Base-by-base conservation (phyloP, 208 protist species). In the Ichthyophonus hoferi region DNA sequence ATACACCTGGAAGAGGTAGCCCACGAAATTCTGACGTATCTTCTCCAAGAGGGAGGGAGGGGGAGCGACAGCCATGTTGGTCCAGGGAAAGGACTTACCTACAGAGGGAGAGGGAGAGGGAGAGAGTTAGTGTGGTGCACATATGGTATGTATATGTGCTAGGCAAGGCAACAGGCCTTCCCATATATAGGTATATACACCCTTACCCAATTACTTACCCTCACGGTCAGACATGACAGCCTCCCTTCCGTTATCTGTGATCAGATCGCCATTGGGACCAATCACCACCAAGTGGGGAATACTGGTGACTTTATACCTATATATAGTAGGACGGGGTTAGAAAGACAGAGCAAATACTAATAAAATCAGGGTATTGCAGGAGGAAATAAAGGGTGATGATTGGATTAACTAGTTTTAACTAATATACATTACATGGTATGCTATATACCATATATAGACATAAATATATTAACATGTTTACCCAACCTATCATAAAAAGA, bases 261-360 rank as follows among this genome's bases (percentile, higher is more conserved):
- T 1, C 31, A 35, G 1, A 35, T 2, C 12, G 38, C 33, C 2
- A 2, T 76, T 17, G n/a, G 1, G 38, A 2, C 35, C 88, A 79
- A 87, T 87, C 42, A 41, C 67, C 87, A 77, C 90, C 90, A 2
- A 67, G 33, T 3, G 41, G 78, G 88, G 79, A 88, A 83, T 83
- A 41, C 79, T 24, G 14, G 7, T 7, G 14, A 83, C 79, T 17
- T 41, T 7, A n/a, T 43, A 83, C 14, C 35, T n/a, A n/a, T n/a
- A n/a, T n/a, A n/a, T n/a, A n/a, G n/a, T n/a, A n/a, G n/a, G n/a
- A n/a, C n/a, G n/a, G n/a, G n/a, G n/a, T n/a, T n/a, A n/a, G n/a
- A n/a, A n/a, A n/a, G n/a, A n/a, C n/a, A n/a, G n/a, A n/a, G n/a
- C n/a, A n/a, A n/a, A n/a, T n/a, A n/a, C n/a, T n/a, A n/a, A n/a